Percentiles rank a stretch among this genome's conserved stretches.
Evolutionary conservation across 2,329 filamentous ascomycete genomes (phyloP).

Genomic region (Fusarium begoniae): DNA sequence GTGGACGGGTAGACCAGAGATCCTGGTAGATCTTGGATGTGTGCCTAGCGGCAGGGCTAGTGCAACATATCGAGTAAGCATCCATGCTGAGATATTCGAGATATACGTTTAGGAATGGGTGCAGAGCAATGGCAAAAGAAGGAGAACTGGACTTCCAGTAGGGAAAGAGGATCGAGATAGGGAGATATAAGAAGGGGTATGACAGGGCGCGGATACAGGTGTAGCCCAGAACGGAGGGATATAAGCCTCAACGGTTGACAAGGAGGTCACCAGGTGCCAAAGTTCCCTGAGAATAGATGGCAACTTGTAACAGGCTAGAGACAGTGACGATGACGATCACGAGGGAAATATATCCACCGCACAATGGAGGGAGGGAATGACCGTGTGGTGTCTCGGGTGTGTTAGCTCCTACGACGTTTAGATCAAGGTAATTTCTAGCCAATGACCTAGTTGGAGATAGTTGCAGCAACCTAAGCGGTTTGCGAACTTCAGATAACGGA

Average conservation of each 20-base stretch:
- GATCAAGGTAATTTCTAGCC: not conserved
- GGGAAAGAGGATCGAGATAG: not conserved
- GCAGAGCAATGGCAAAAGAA: not conserved
- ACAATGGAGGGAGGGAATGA: constrained; percentile 18
- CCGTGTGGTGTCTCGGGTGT: constrained; percentile 25
- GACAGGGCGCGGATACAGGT: constrained; percentile 19
- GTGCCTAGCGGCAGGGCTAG: constrained; percentile 53
- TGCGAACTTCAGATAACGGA: constrained; percentile 13
- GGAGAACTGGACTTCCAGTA: constrained; percentile 35
- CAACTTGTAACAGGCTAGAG: constrained; percentile 31
- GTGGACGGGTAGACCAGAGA: constrained; percentile 53
- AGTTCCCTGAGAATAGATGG: constrained; percentile 20
- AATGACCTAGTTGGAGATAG: not conserved
- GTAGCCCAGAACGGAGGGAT: constrained; percentile 20
- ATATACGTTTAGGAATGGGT: not conserved
- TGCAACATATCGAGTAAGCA: constrained; percentile 61
- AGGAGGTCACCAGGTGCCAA: constrained; percentile 33
- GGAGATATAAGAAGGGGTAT: constrained; percentile 3
- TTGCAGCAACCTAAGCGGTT: constrained; percentile 10
- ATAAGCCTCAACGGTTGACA: constrained; percentile 36
- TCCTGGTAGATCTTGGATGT: constrained; percentile 62
- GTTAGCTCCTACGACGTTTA: not conserved
- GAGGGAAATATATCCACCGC: constrained; percentile 28
- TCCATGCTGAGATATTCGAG: constrained; percentile 52
- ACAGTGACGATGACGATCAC: constrained; percentile 33